phyloP scores from a whole-genome alignment of 2,329 filamentous ascomycete species.

The Curvularia lunata region DNA sequence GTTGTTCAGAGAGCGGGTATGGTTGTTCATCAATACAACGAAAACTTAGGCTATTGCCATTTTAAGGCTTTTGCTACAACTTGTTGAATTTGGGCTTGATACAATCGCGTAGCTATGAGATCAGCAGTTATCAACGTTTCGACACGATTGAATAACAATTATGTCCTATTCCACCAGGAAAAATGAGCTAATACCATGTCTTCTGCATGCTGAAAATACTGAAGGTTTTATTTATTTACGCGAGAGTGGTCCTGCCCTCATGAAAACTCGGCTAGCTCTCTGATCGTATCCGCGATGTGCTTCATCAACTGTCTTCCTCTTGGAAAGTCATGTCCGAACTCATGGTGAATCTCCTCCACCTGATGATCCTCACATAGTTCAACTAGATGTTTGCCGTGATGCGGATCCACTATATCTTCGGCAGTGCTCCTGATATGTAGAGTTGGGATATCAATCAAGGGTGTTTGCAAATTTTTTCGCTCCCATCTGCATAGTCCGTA shows the following conservation, averaged over 20 bases:
- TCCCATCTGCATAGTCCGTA: constrained; percentile 3
- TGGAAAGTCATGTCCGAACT: neutral
- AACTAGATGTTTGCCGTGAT: constrained; percentile 41
- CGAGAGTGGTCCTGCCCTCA: neutral
- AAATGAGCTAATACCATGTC: neutral
- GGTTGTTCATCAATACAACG: no score
- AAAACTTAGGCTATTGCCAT: no score
- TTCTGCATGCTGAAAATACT: neutral
- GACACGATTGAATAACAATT: no score
- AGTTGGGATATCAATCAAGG: constrained; percentile 3
- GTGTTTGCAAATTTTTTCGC: neutral
- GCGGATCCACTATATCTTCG: constrained; percentile 1
- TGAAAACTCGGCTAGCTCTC: neutral
- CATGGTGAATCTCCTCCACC: neutral
- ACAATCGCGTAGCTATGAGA: no score
- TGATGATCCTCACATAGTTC: constrained; percentile 21
- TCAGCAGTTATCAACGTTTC: no score
- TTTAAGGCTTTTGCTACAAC: no score
- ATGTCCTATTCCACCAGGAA: neutral
- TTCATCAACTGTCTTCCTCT: neutral
- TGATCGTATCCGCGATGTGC: neutral
- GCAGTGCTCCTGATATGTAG: neutral
- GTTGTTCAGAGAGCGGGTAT: no score
- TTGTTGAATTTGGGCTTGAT: no score
- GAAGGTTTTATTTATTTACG: neutral